Conservation (phyloP, 2,329 filamentous ascomycete species). For the Acrocalymma vagum region DNA sequence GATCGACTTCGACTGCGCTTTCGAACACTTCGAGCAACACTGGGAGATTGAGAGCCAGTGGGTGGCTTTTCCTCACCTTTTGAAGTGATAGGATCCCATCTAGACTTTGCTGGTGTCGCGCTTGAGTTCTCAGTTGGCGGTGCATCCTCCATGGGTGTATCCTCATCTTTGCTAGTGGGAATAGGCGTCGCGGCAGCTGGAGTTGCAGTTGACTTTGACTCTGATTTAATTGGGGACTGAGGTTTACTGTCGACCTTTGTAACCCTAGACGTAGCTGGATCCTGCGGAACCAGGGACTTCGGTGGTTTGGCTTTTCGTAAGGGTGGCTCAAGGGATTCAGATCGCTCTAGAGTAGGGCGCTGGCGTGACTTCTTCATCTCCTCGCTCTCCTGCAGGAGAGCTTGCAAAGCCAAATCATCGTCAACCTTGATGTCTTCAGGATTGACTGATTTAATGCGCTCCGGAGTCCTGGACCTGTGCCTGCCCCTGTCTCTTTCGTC, state of each 20-base stretch:
- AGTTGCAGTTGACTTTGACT: conserved; percentile 33
- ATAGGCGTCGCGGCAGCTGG: conserved; percentile 15
- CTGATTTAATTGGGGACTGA: conserved; percentile 32
- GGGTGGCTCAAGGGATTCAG: conserved; percentile 49
- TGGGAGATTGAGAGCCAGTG: conserved; percentile 39
- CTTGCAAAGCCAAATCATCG: conserved; percentile 44
- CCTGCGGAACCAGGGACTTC: conserved; percentile 45
- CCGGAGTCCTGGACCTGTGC: conserved; percentile 29
- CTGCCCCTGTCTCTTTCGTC: conserved; percentile 29
- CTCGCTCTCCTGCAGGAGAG: conserved; percentile 47
- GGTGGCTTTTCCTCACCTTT: conserved; percentile 33
- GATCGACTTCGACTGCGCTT: conserved; percentile 41
- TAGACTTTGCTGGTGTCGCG: conserved; percentile 22
- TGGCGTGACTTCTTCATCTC: conserved; percentile 47
- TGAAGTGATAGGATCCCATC: conserved; percentile 33
- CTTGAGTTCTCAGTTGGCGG: conserved; percentile 22
- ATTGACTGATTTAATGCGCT: conserved; percentile 31
- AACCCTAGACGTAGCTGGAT: conserved; percentile 38
- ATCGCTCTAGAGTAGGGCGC: conserved; percentile 45
- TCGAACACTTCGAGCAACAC: conserved; percentile 31
- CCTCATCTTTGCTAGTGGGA: conserved; percentile 25
- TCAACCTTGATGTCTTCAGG: conserved; percentile 48
- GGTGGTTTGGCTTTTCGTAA: conserved; percentile 45
- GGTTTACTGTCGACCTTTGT: conserved; percentile 39
- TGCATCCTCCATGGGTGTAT: conserved; percentile 37